Percentiles rank a stretch among this genome's conserved stretches.
These are phyloP conservation scores for Eucalyptus paniculata DNA, from an alignment of 345 rosid genomes.

Conservation along the genomic window DNA sequence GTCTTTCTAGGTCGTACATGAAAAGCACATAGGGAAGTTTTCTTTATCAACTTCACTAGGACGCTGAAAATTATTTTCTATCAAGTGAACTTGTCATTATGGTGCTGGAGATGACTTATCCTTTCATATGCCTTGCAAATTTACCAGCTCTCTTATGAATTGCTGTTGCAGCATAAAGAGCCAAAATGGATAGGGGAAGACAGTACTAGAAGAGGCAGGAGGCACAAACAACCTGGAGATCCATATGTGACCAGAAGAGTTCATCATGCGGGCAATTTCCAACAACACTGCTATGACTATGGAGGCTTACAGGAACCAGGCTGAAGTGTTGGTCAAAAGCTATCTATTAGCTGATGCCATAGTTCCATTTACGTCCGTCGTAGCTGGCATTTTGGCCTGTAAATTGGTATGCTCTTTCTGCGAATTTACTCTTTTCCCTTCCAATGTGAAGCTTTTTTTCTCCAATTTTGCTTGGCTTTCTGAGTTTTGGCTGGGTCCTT, in stretches of 20 bases:
- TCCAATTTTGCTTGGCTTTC: background rate
- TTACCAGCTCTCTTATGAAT: background rate
- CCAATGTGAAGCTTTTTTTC: background rate
- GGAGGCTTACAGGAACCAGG: constrained; percentile 57
- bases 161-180: background rate
- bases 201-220: background rate
- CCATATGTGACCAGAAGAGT: background rate
- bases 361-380: constrained; percentile 66
- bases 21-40: background rate
- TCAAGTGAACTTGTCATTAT: background rate
- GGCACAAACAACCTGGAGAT: background rate
- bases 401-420: constrained; percentile 49
- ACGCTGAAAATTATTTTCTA: background rate
- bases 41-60: background rate
- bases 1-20: background rate
- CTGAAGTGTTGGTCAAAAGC: constrained; percentile 43
- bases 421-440: background rate
- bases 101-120: background rate
- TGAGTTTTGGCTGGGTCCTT: background rate
- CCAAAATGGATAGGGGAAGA: background rate
- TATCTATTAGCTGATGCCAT: constrained; percentile 52
- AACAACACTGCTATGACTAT: constrained; percentile 32
- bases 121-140: background rate
- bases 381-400: constrained; percentile 64
- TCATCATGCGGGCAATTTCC: constrained; percentile 12